phyloP scores from a whole-genome alignment of 495 filamentous ascomycete genomes.

The Chaetomium fimeti region DNA sequence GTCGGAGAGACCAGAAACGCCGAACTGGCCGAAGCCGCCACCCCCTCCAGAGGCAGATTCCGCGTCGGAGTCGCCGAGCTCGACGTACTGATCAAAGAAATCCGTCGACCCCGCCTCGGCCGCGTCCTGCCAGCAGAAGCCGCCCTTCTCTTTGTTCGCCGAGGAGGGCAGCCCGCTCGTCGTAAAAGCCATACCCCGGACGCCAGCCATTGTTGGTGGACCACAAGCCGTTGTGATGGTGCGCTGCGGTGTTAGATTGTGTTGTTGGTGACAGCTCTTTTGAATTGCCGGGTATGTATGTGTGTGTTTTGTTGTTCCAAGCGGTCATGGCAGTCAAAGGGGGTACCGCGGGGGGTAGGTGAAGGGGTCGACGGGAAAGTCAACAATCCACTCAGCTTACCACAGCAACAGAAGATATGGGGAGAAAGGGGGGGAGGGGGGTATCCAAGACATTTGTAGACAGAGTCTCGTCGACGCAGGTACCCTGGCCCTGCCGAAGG shows the following conservation, averaged over 20 bases:
- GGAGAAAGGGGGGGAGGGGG: constrained; percentile 15
- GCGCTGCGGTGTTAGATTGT: neutral
- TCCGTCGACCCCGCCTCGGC: constrained; percentile 40
- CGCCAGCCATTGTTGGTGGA: constrained; percentile 29
- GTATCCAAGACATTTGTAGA: constrained; percentile 37
- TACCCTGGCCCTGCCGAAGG: constrained; percentile 17
- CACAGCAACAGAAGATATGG: constrained; percentile 34
- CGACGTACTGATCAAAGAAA: constrained; percentile 51
- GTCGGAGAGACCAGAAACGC: constrained; percentile 21
- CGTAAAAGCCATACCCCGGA: constrained; percentile 30
- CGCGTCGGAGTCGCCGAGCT: constrained; percentile 36
- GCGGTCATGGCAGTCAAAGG: constrained; percentile 21
- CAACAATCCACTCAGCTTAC: constrained; percentile 33
- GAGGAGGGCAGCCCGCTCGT: constrained; percentile 25
- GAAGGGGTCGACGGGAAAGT: constrained; percentile 20
- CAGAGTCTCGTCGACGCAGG: constrained; percentile 19
- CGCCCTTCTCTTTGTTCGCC: constrained; percentile 43
- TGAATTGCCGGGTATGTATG: constrained; percentile 11
- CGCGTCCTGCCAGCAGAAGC: constrained; percentile 38
- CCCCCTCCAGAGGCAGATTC: constrained; percentile 21
- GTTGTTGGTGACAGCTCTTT: neutral
- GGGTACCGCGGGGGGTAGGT: constrained; percentile 13
- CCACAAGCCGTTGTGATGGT: constrained; percentile 1
- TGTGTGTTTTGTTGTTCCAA: constrained; percentile 17
- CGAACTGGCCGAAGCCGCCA: constrained; percentile 24